Base-by-base conservation (phyloP, 805 yeast genomes). In the Pichia kluyveri region DNA sequence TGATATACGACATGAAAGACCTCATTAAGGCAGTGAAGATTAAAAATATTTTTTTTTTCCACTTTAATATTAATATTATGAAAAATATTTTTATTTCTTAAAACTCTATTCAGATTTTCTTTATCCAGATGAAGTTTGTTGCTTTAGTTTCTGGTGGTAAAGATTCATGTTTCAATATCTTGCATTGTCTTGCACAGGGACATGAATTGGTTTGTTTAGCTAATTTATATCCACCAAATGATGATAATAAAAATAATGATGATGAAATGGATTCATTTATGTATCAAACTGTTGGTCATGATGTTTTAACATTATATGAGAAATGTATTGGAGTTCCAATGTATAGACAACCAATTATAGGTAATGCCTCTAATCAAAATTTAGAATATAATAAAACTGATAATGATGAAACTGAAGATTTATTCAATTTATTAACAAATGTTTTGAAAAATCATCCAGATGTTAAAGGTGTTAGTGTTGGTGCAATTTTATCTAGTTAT, bases 201-300 rank as follows among this genome's bases (percentile, higher is more conserved):
- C 99, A 93, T 67, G 86, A 86, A 56, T 69, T 93, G 7, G 78
- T 78, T 0, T 96, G 96, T 1, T 65, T 91, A 42, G 98, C 89
- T 0, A 93, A 93, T 58, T 65, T 93, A 51, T 79, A 80, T 57
- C 96, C 96, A 1, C 71, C 55, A 10, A 66, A 53, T 18, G 40
- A 42, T 30, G 59, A 51, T 23, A 83, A 80, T 19, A 19, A 3
- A 19, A n/a, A n/a, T n/a, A 4, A 4, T 19, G 23, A 19, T 55
- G 69, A 66, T 46, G 99, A 93, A 63, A 68, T 93, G 46, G 97
- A 93, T 62, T 86, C 96, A 46, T 91, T 83, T 60, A 93, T 93
- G 99, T 93, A 86, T 65, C 99, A 93, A 66, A 93, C 99, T 0
- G 98, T 93, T 8, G 99, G 99, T 0, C 93, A 86, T 63, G 86